phyloP scores from a whole-genome alignment of 2,329 filamentous ascomycete species.

The Aulographum hederae region DNA sequence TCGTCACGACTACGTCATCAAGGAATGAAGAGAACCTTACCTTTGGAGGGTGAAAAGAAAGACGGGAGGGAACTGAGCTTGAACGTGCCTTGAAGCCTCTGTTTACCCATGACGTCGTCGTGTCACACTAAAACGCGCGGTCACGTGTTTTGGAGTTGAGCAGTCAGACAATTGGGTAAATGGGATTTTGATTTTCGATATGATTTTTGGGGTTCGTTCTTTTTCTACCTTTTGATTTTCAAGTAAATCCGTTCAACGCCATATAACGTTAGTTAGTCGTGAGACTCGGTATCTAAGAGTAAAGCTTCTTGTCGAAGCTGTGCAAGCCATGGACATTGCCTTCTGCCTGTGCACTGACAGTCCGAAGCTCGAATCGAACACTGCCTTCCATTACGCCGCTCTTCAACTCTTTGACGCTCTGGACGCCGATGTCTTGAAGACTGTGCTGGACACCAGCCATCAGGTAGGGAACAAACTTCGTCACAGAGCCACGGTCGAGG shows the following conservation, averaged over 20 bases:
- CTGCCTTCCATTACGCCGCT: conserved; percentile 52
- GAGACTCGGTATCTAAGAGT: conserved; percentile 40
- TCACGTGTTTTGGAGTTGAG: neutral
- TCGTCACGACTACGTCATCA: neutral
- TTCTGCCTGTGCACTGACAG: conserved; percentile 86
- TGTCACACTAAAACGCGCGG: neutral
- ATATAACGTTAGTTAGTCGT: neutral
- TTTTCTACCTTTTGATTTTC: too few species aligned
- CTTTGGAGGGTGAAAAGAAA: neutral
- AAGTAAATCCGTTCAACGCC: too few species aligned
- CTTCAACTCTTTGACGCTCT: conserved; percentile 62
- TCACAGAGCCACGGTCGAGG: conserved; percentile 67
- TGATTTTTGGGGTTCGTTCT: too few species aligned
- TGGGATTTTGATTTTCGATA: neutral
- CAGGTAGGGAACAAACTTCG: conserved; percentile 91
- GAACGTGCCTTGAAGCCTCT: too few species aligned
- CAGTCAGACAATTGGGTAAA: neutral
- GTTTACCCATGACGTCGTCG: too few species aligned
- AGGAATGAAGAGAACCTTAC: neutral
- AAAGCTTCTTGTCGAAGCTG: conserved; percentile 99
- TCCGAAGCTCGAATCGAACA: conserved; percentile 85
- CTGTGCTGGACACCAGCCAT: conserved; percentile 93
- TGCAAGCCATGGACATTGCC: conserved; percentile 93
- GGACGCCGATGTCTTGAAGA: conserved; percentile 83
- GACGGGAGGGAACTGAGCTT: neutral